These are phyloP conservation scores for Pouteria glomerata DNA, from an alignment of 148 eudicot genomes.

Conservation along the genomic window DNA sequence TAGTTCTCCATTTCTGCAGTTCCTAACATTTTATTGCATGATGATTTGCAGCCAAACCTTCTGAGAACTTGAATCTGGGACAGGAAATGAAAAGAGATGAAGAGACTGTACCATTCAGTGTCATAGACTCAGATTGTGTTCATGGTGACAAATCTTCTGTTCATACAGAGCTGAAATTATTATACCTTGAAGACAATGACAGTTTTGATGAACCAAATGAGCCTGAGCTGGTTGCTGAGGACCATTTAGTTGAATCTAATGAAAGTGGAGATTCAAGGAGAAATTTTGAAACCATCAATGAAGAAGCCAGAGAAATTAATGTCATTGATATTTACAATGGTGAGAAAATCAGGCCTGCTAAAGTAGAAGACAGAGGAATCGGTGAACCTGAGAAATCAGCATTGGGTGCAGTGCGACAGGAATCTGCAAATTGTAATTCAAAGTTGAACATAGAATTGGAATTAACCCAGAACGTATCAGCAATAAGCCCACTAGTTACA, in stretches of 20 bases:
- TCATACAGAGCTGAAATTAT: neutral
- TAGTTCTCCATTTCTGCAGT: neutral
- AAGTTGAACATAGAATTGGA: neutral
- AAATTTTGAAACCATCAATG: neutral
- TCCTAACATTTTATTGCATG: neutral
- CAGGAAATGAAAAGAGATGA: slow-evolving; percentile 9
- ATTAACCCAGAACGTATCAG: neutral
- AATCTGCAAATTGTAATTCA: neutral
- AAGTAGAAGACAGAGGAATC: neutral
- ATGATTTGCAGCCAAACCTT: neutral
- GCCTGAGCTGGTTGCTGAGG: neutral
- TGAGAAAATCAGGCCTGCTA: neutral
- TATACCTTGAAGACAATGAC: neutral
- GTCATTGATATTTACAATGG: neutral
- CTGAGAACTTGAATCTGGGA: neutral
- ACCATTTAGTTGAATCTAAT: neutral
- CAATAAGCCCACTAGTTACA: neutral
- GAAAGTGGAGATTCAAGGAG: neutral
- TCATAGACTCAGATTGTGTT: neutral
- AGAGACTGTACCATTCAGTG: neutral
- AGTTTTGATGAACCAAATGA: neutral
- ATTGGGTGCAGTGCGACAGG: neutral
- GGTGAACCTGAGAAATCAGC: slow-evolving; percentile 3
- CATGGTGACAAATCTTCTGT: slow-evolving; percentile 1
- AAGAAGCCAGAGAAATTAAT: neutral